Conservation (phyloP, 1,139 yeast species). For the Geotrichum siamense region DNA sequence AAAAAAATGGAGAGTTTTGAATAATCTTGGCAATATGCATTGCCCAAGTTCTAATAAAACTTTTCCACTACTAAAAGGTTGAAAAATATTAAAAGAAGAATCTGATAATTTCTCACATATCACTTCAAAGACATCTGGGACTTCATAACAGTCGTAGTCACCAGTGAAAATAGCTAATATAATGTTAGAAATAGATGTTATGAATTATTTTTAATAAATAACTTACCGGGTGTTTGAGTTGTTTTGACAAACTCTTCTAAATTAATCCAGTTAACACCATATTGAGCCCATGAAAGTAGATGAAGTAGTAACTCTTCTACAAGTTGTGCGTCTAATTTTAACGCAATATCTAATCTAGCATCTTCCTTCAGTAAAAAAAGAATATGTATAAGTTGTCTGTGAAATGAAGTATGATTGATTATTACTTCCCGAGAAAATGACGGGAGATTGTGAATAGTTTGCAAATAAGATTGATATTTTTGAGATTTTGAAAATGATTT, state of each 20-base stretch:
- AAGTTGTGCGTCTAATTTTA: not conserved
- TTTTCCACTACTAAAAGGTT: not conserved
- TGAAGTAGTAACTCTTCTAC: constrained; percentile 13
- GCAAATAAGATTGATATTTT: constrained; percentile 5
- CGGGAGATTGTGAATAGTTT: not conserved
- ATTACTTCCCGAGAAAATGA: not conserved
- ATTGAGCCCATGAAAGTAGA: constrained; percentile 10
- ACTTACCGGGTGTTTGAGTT: constrained; percentile 7
- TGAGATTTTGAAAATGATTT: constrained; percentile 4
- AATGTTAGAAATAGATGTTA: not conserved
- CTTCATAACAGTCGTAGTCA: constrained; percentile 1
- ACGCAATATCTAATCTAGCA: constrained; percentile 11
- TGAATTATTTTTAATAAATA: not conserved
- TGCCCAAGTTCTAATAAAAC: not conserved
- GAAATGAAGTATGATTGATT: not conserved
- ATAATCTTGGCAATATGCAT: constrained; percentile 5
- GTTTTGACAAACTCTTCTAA: not conserved
- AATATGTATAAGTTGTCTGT: not conserved
- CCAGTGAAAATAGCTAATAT: constrained; percentile 10
- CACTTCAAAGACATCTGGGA: constrained; percentile 10
- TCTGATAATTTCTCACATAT: constrained; percentile 4
- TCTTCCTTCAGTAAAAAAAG: constrained; percentile 14
- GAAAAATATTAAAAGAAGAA: constrained; percentile 6
- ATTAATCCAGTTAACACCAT: constrained; percentile 1
- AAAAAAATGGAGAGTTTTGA: constrained; percentile 11